Evolutionary conservation across 345 rosid species (phyloP).

Genomic region (Rhodamnia rubescens): DNA sequence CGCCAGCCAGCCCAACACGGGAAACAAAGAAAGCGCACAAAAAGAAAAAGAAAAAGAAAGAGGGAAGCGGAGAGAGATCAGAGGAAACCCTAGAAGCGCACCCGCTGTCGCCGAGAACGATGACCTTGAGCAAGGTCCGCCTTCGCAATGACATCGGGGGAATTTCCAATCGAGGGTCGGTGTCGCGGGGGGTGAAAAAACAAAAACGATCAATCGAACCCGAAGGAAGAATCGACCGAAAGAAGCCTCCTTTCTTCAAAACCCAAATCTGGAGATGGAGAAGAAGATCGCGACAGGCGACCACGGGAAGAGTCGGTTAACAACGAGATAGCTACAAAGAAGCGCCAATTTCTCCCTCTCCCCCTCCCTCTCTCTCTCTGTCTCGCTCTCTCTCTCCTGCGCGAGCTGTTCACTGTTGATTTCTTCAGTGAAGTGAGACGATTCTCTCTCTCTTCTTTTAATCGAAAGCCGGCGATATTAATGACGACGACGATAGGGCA

Average conservation of each 20-base stretch:
- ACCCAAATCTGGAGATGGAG: neutral
- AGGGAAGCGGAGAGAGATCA: neutral
- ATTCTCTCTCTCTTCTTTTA: neutral
- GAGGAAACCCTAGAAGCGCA: conserved; percentile 16
- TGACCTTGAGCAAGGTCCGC: conserved; percentile 96
- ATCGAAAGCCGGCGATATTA: neutral
- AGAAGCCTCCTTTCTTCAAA: neutral
- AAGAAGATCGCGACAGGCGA: neutral
- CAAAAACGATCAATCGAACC: neutral
- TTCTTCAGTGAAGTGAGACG: neutral
- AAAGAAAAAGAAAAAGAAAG: no score
- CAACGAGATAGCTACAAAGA: neutral
- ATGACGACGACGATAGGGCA: neutral
- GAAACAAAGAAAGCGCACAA: neutral
- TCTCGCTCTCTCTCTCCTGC: neutral
- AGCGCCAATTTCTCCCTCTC: neutral
- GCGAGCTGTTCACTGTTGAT: neutral
- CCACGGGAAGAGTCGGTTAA: neutral
- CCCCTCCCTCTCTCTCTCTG: neutral
- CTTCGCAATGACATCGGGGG: conserved; percentile 60
- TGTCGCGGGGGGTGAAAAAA: neutral
- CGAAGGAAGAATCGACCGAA: neutral
- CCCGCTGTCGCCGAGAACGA: conserved; percentile 99
- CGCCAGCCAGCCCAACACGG: conserved; percentile 15
- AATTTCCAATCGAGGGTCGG: neutral